Evolutionary conservation across 768 basidiomycete species (phyloP), one percentile per base, ranked within the genome.

Genomic region (Tricholoma bakamatsutake): DNA sequence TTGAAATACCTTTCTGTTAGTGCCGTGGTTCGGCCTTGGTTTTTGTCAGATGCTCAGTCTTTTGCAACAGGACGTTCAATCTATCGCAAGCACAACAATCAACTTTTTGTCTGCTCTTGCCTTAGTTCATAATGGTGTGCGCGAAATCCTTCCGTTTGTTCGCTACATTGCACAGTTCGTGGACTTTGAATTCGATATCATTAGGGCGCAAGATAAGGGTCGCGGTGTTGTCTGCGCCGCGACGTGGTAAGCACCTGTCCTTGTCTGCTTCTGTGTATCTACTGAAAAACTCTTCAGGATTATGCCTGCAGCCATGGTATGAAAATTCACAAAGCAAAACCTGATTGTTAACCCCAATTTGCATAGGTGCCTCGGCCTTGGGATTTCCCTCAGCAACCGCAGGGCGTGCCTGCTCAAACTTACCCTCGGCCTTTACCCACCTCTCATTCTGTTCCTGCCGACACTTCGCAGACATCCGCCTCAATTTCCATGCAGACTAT

Each of bases 171-270:
- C 87, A 13, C 85, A 87, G 59, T 93, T 83, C 68, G 72, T 89
- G 60, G 87, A 93, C 60, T 82, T 80, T 43, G 90, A 95, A 65
- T 92, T 83, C 76, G 71, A 68, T 46, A 54, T 76, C 39, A 88
- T 94, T 65, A 76, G 80, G 63, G 71, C 65, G 18, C 81, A 86
- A 61, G 77, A 93, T 61, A 63, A 73, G 50, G 91, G 92, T 0
- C 67, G 81, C 62, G 92, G 92, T 17, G 93, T 93, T 35, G 84
- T 94, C 33, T 91, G 92, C 64, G 87, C 90, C 49, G 87, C 92
- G 5, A 95, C 92, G n/a, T 94, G 92, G 89, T 85, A 63, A 27
- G 76, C 68, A 33, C 11, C 45, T 39, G 39, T 28, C 17, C 15
- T 35, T 34, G 9, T 9, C 12, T 5, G 33, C 28, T 17, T 54